Base-by-base conservation (phyloP, 78 protist genomes). In the Protostelium mycophagum region DNA sequence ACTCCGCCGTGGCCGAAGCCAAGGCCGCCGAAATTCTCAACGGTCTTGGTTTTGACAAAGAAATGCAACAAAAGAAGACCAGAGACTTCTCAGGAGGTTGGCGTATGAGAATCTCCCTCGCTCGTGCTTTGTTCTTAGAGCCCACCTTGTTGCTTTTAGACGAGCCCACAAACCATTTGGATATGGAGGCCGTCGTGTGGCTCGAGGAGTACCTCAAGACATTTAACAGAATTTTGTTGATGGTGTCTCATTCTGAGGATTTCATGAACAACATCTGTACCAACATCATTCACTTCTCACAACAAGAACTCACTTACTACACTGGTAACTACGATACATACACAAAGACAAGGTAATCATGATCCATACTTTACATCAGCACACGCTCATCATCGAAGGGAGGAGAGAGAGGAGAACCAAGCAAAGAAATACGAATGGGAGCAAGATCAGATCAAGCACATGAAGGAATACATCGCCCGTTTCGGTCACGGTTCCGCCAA, bases 131-230 rank as follows among this genome's bases (percentile, higher is more conserved):
- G 10, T 96, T 94, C 34, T 87, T 94, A 35, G 90, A 83, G 85
- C 97, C 98, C 36, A 38, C 93, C 0, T 35, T 95, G 0, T 89
- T 97, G 0, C 90, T 97, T 37, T 94, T 97, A 35, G 99, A 97
- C 86, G 99, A 97, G 88, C 99, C 99, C 38, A 96, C 97, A 0
- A 96, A 96, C 51, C 97, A 95, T 92, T 91, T 95, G 93, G 99
- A 98, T 87, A 89, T 97, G 83, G 95, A 96, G 86, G 98, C 98
- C 1, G 91, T 93, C 38, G 93, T 96, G 83, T 98, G 98, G 98
- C 91, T 97, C 36, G 98, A 97, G 90, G 90, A 96, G 34, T 97
- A 98, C 92, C 88, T 98, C 16, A 36, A 87, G 10, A 88, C 35
- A 35, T 96, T 94, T 90, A 91, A 91, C 73, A 38, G 91, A 34